These are phyloP conservation scores for Taphrina deformans DNA, from an alignment of 1,139 yeast species.

Conservation along the genomic window DNA sequence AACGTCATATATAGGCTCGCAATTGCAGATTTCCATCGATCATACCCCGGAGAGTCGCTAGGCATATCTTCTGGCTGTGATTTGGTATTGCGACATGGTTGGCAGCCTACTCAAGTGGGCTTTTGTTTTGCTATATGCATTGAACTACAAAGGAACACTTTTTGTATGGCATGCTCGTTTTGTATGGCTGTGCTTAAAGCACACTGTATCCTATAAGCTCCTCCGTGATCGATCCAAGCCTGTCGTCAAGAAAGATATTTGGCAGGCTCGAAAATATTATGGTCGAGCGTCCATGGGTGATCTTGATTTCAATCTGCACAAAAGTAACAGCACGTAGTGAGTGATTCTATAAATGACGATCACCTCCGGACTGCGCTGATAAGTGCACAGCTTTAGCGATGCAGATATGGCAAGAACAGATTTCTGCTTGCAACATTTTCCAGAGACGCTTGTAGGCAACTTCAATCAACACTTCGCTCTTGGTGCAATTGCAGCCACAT, in stretches of 20 bases:
- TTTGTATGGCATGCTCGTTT: constrained; percentile 26
- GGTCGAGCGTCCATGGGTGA: constrained; percentile 76
- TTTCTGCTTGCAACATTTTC: constrained; percentile 22
- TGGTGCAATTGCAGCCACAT: constrained; percentile 67
- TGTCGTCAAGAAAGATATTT: neutral
- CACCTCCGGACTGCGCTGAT: neutral
- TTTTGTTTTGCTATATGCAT: constrained; percentile 11
- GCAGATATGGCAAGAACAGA: constrained; percentile 72
- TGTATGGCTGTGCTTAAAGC: constrained; percentile 23
- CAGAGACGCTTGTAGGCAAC: constrained; percentile 55
- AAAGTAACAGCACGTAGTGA: constrained; percentile 75
- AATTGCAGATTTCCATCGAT: too few relatives aligned
- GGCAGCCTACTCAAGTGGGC: constrained; percentile 7
- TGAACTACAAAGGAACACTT: constrained; percentile 23
- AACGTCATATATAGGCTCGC: too few relatives aligned
- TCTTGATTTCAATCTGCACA: constrained; percentile 82
- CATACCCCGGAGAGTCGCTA: too few relatives aligned
- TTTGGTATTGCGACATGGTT: too few relatives aligned
- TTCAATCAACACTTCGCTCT: constrained; percentile 66
- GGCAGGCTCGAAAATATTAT: constrained; percentile 42
- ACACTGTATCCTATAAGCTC: constrained; percentile 16
- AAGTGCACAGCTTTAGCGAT: constrained; percentile 55
- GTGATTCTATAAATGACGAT: neutral
- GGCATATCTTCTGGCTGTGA: too few relatives aligned
- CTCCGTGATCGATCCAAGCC: neutral